These are phyloP conservation scores for Poa annua DNA, from an alignment of 176 grass and related monocot genomes.

Conservation along the genomic window DNA sequence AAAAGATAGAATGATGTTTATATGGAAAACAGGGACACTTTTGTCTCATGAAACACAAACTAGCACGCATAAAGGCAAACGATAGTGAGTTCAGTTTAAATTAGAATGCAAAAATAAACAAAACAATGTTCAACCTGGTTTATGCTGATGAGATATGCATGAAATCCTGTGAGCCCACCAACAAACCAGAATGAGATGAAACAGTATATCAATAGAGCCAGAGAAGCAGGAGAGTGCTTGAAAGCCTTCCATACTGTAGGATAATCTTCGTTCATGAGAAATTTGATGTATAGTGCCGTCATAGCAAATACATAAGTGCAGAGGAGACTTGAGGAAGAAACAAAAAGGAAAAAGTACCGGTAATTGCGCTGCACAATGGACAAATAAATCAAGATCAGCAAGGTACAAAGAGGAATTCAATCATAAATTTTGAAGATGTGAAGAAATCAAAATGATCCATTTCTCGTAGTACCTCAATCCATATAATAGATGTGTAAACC, in stretches of 20 bases:
- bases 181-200: slow-evolving; percentile 94
- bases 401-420: too few relatives aligned
- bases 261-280: slow-evolving; percentile 81
- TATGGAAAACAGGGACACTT: too few relatives aligned
- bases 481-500: too few relatives aligned
- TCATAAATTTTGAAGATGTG: too few relatives aligned
- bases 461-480: too few relatives aligned
- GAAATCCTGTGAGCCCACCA: slow-evolving; percentile 92
- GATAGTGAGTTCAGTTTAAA: too few relatives aligned
- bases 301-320: slow-evolving; percentile 95
- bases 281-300: slow-evolving; percentile 87
- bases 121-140: slow-evolving; percentile 61
- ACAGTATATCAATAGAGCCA: slow-evolving; percentile 84
- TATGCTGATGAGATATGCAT: slow-evolving; percentile 85
- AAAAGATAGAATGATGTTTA: too few relatives aligned
- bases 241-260: slow-evolving; percentile 98
- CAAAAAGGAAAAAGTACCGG: slow-evolving; percentile 92
- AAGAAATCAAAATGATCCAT: too few relatives aligned
- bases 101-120: too few relatives aligned
- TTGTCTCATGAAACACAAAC: too few relatives aligned
- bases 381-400: too few relatives aligned
- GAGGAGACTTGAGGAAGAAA: slow-evolving; percentile 86
- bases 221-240: slow-evolving; percentile 75
- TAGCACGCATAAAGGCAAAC: too few relatives aligned
- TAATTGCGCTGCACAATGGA: slow-evolving; percentile 79